Base-by-base conservation (phyloP, 495 filamentous ascomycete species). In the Penicillium macrosclerotiorum region DNA sequence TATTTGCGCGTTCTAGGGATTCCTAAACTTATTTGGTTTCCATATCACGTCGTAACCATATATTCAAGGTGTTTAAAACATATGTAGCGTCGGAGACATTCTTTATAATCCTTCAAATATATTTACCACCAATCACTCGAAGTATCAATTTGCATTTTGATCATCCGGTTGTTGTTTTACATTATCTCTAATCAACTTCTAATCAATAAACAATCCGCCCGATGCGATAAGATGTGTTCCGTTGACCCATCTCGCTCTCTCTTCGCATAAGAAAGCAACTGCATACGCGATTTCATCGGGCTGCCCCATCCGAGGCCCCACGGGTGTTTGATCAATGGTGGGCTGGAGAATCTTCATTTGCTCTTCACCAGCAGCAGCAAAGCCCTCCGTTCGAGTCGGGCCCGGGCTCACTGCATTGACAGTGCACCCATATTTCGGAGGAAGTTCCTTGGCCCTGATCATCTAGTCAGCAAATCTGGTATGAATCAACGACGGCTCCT, bases 241-340 rank as follows among this genome's bases (percentile, higher is more conserved):
- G 47, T 69, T 71, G 6, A 72, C 55, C 69, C 69, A 72, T 19
- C 69, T 60, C 16, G 67, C 67, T 41, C 60, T 45, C 14, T 65
- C 59, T 45, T 65, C 55, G 18, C 64, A 66, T 11, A 72, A 38
- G 38, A 68, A 62, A 4, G 35, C 53, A 27, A 73, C 68, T 6
- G 65, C 67, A 59, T 49, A 71, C 0, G 69, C 68, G 48, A 73
- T 67, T 51, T 73, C 69, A 13, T 60, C 65, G 12, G 64, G 57
- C 26, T 59, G 51, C 8, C 42, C 69, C 59, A 73, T 60, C 24
- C 69, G 44, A 1, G 48, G 27, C 3, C 57, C 65, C 11, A 68
- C 66, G 2, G 68, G 68, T 7, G 69, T 73, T 29, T 61, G 47
- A 22, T 69, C 64, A 27, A 71, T 64, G 13, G 64, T 63, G 3